phyloP scores from a whole-genome alignment of 441 rosid species.

The Daphne laureola region DNA sequence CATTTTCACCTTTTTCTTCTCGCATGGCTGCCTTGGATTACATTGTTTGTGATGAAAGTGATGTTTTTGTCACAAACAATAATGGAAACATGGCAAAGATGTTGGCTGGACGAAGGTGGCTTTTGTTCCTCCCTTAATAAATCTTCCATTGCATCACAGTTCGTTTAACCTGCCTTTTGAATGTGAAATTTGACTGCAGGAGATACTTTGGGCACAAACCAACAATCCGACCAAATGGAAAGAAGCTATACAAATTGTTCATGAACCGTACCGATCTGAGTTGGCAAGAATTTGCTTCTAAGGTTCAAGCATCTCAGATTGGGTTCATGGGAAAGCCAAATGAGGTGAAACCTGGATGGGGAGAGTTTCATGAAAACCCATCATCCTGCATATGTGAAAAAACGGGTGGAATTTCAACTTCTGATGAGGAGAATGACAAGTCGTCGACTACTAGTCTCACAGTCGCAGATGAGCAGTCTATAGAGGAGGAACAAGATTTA shows the following conservation, averaged over 20 bases:
- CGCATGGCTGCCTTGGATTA: conserved; percentile 50
- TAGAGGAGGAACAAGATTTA: conserved; percentile 42
- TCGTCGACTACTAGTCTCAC: conserved; percentile 10
- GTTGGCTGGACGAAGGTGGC: conserved; percentile 40
- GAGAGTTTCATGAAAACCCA: conserved; percentile 69
- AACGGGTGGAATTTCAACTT: conserved; percentile 5
- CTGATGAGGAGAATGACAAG: conserved; percentile 1
- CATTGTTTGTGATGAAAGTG: conserved; percentile 42
- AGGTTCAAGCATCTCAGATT: conserved; percentile 33
- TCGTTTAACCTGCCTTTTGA: conserved; percentile 1
- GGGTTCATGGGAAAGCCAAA: conserved; percentile 69
- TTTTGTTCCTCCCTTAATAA: not conserved
- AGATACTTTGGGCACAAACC: conserved; percentile 71
- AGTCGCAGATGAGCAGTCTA: conserved; percentile 21
- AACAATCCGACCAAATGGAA: conserved; percentile 62
- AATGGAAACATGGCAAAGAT: conserved; percentile 33
- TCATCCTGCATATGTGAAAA: conserved; percentile 50
- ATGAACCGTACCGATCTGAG: conserved; percentile 45
- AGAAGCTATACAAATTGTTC: conserved; percentile 42
- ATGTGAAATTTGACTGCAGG: conserved; percentile 23
- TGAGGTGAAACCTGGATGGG: conserved; percentile 48
- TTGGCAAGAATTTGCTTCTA: conserved; percentile 56
- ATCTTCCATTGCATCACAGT: not conserved
- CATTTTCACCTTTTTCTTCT: conserved; percentile 33
- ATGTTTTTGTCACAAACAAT: conserved; percentile 24